Conservation (phyloP, 495 filamentous ascomycete species). For the Neurospora sp. region DNA sequence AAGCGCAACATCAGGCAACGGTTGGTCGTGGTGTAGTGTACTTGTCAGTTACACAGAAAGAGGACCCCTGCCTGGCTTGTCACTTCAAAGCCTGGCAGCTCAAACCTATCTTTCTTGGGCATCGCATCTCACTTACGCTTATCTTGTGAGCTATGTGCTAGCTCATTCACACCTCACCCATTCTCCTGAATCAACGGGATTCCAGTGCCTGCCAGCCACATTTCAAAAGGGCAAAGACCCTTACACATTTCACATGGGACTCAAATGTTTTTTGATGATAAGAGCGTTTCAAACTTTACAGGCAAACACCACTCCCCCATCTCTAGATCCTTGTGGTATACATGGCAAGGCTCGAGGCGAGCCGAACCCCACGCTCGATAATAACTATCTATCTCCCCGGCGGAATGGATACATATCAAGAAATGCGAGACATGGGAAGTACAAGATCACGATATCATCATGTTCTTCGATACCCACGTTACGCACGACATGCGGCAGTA, state of each 20-base stretch:
- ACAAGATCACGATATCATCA: background rate
- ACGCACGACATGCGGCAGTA: background rate
- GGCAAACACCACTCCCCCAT: background rate
- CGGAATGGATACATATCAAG: background rate
- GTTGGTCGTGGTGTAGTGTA: background rate
- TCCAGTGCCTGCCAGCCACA: background rate
- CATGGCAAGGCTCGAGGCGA: background rate
- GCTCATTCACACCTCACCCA: background rate
- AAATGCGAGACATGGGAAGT: background rate
- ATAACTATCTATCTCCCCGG: background rate
- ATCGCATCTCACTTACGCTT: background rate
- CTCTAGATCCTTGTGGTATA: background rate
- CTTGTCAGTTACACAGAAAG: background rate
- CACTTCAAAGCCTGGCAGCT: background rate
- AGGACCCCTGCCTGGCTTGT: background rate
- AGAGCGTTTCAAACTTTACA: background rate
- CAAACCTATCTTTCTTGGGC: background rate
- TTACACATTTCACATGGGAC: background rate
- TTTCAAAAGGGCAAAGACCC: background rate
- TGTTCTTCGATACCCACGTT: background rate
- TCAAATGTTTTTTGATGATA: background rate
- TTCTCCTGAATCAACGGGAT: background rate
- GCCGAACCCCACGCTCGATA: background rate
- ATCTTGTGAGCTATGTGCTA: background rate
- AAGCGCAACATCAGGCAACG: background rate